Conservation (phyloP, 352 stramenopile genomes). For the Elongisporangium prolatum region DNA sequence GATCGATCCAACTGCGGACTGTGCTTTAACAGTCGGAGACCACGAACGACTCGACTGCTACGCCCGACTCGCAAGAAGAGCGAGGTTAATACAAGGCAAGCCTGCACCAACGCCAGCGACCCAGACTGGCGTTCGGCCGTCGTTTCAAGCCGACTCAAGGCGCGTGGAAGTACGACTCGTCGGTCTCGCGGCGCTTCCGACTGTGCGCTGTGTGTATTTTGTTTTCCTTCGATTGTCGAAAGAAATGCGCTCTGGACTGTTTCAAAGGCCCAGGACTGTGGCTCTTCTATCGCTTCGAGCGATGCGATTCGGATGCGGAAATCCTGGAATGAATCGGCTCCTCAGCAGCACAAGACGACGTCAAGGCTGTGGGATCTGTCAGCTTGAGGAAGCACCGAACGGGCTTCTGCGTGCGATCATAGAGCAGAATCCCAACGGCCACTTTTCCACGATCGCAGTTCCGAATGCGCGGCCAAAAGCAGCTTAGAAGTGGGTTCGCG, state of each 20-base stretch:
- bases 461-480: neutral
- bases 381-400: neutral
- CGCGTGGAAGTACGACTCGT: neutral
- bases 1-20: neutral
- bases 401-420: neutral
- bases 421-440: neutral
- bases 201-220: neutral
- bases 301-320: too few species aligned
- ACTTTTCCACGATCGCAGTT: neutral
- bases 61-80: neutral
- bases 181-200: neutral
- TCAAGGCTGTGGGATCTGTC: too few species aligned
- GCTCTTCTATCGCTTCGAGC: neutral
- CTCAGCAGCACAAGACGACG: too few species aligned
- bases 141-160: neutral
- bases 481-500: neutral
- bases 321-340: neutral
- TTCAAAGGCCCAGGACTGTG: neutral
- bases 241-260: neutral
- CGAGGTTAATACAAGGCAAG: neutral
- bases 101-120: neutral
- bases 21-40: neutral
- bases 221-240: neutral
- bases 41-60: neutral
- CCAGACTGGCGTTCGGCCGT: neutral